Evolutionary conservation across 202 grass and related monocot species (phyloP), one percentile per base, ranked within the genome.

Genomic region (Carex sylvatica): DNA sequence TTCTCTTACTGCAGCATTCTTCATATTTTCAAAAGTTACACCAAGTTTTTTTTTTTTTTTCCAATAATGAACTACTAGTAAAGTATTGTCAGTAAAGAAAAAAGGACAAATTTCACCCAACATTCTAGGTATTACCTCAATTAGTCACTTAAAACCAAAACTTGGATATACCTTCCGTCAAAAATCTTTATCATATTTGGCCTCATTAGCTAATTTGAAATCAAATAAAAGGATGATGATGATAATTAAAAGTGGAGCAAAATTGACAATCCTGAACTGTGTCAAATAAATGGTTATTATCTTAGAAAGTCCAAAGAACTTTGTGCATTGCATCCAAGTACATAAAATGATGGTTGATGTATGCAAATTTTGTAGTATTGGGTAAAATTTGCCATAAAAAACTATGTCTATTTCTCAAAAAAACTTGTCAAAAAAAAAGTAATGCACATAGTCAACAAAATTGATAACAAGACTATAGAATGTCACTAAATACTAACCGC

Each of bases 401-500:
- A 6, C 49, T 76, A 51, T 55, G 49, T 35, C 26, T 76, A 4
- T 46, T 20, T 36, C 24, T 35, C 28, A 56, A 76, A 15, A 71
- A 71, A 71, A 24, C 20, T 62, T 62, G 6, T 11, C 59, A 62
- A 2, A 61, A 23, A 2, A 61, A 23, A 9, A 62, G 46, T 49
- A 12, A 49, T 49, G 46, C 46, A 49, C 2, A 12, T 12, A 1
- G 2, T 62, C 6, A 23, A 24, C 9, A 26, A 23, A 76, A 76
- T 3, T 35, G 1, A 58, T 35, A 76, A 55, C 19, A 55, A 56
- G 73, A n/a, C 24, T 31, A 58, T 15, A 33, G 8, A 75, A 55
- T 55, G 30, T 79, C 6, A 63, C 60, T 19, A 80, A 47, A 47
- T 44, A 65, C 78, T 44, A 65, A 80, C 78, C 78, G 35, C 23